Evolutionary conservation across 177 flowering plant species (phyloP).

Genomic region (Vitis hybrid): DNA sequence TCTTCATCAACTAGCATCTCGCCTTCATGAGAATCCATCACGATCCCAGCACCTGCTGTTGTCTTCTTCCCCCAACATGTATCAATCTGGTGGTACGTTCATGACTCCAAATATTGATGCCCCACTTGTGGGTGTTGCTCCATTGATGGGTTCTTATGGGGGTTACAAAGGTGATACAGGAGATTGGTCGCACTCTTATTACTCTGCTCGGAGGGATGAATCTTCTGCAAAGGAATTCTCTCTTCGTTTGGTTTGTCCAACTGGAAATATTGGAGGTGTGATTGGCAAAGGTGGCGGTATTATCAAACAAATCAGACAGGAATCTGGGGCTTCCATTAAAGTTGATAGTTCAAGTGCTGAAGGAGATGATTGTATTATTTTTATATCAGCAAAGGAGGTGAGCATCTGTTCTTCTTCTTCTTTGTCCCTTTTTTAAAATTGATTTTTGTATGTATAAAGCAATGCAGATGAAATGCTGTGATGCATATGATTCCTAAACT

Average conservation of each 20-base stretch:
- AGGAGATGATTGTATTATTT: slow-evolving; percentile 86
- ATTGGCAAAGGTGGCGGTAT: slow-evolving; percentile 93
- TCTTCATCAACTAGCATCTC: slow-evolving; percentile 66
- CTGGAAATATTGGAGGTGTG: slow-evolving; percentile 85
- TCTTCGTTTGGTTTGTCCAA: slow-evolving; percentile 81
- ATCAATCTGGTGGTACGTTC: slow-evolving; percentile 58
- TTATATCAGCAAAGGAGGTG: slow-evolving; percentile 89
- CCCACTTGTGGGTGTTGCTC: slow-evolving; percentile 79
- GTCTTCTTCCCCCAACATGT: slow-evolving; percentile 48
- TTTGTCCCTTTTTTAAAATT: not conserved
- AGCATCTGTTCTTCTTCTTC: not conserved
- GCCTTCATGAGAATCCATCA: slow-evolving; percentile 91
- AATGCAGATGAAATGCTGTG: not conserved
- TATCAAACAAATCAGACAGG: slow-evolving; percentile 95
- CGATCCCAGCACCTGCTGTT: slow-evolving; percentile 81
- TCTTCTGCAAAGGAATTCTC: slow-evolving; percentile 77
- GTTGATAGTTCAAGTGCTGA: slow-evolving; percentile 84
- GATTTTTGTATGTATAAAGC: too few species aligned
- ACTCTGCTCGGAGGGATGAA: slow-evolving; percentile 72
- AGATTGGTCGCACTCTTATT: slow-evolving; percentile 70
- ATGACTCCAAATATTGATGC: slow-evolving; percentile 61
- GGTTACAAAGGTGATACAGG: slow-evolving; percentile 82
- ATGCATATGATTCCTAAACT: not conserved
- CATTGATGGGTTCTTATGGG: slow-evolving; percentile 71
- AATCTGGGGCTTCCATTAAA: slow-evolving; percentile 81